Percentiles rank a stretch among this genome's conserved stretches.
Evolutionary conservation across 345 rosid genomes (phyloP).

Genomic region (Pistacia vera): DNA sequence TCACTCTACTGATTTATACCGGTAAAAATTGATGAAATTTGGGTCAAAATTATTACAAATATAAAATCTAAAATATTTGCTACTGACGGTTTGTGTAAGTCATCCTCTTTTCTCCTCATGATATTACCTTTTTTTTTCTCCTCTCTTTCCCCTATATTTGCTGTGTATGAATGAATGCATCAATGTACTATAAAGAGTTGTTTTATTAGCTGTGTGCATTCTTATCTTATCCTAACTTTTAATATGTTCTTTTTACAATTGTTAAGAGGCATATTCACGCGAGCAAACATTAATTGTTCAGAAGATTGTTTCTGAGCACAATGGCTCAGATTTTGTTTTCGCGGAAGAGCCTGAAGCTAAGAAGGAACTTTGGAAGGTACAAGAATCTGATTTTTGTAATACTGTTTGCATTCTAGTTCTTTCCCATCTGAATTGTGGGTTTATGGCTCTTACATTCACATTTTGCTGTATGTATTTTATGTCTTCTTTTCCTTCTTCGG

Average conservation of each 20-base stretch:
- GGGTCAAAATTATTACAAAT: too few species aligned
- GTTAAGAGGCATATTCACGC: conserved; percentile 74
- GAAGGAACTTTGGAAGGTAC: conserved; percentile 92
- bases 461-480: background rate
- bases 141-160: background rate
- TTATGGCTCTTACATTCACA: background rate
- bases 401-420: background rate
- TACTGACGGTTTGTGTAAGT: background rate
- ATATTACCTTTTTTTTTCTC: background rate
- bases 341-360: conserved; percentile 87
- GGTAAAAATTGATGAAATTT: too few species aligned
- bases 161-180: background rate
- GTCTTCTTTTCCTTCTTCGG: background rate
- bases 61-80: too few species aligned
- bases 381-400: conserved; percentile 12
- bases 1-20: too few species aligned
- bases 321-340: conserved; percentile 81
- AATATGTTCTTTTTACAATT: conserved; percentile 20
- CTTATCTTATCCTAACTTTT: conserved; percentile 7
- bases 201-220: conserved; percentile 3
- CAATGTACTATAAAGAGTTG: background rate
- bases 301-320: conserved; percentile 80
- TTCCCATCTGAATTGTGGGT: background rate
- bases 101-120: background rate
- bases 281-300: conserved; percentile 85